phyloP scores from a whole-genome alignment of 805 yeast genomes.

The Torulaspora quercuum region DNA sequence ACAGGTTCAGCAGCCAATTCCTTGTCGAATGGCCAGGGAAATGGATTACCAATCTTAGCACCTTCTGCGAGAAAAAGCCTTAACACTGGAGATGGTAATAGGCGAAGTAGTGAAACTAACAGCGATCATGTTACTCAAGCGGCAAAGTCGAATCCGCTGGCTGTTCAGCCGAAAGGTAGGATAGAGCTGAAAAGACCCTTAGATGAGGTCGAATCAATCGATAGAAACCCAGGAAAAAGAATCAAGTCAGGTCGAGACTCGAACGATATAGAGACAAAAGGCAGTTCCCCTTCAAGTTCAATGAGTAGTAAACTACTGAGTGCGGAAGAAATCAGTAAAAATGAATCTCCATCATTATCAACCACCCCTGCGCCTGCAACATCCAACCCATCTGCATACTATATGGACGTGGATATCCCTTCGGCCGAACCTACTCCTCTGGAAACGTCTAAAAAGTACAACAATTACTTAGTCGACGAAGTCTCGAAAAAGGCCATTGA shows the following conservation, averaged over 20 bases:
- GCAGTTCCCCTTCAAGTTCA: conserved; percentile 4
- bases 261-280: not conserved
- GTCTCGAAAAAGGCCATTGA: conserved; percentile 18
- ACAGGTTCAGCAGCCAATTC: not conserved
- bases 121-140: no score
- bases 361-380: conserved; percentile 10
- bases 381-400: conserved; percentile 10
- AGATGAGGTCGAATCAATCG: conserved; percentile 1
- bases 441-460: conserved; percentile 11
- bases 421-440: conserved; percentile 23
- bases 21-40: not conserved
- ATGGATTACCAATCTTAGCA: conserved; percentile 1
- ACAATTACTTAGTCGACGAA: conserved; percentile 21
- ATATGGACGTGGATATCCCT: conserved; percentile 13
- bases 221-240: conserved; percentile 2
- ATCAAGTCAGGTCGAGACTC: conserved; percentile 5
- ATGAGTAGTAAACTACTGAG: conserved; percentile 1
- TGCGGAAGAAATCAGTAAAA: conserved; percentile 2
- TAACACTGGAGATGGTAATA: no score
- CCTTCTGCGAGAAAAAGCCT: no score
- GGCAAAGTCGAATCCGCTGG: no score
- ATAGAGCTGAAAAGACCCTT: conserved; percentile 5
- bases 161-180: not conserved
- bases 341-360: conserved; percentile 7
- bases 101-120: no score